Base-by-base conservation (phyloP, 495 filamentous ascomycete genomes). In the Xylaria curta region DNA sequence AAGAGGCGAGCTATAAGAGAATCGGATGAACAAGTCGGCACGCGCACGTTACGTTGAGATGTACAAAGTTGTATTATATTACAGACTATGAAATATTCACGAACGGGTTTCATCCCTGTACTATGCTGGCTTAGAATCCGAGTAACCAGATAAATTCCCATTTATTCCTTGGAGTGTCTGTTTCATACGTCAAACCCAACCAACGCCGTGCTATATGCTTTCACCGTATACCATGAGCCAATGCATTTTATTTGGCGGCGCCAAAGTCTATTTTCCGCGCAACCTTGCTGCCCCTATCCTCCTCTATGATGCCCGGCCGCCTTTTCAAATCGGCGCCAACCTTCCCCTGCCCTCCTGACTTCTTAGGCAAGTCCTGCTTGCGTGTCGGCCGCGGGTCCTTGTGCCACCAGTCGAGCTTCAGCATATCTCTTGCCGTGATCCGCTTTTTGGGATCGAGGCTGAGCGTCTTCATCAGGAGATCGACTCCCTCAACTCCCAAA, bases 181-280 rank as follows among this genome's bases (percentile, higher is more conserved):
- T 21, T 36, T n/a, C 28, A 5, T 24, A 54, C 33, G 62, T 17
- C n/a, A 54, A 68, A 73, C 59, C 51, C 46, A 38, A 68, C 62
- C 59, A 73, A 66, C 76, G 70, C 77, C 73, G 19, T 60, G 6
- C 66, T 59, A 38, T 44, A 40, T 51, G 56, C 51, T 33, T 60
- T 68, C 28, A 8, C 6, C n/a, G 13, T 9, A 54, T 26, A 47
- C 42, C 67, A 65, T 66, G 28, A 53, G 21, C 38, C 49, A 2
- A 65, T 60, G 21, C 47, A 40, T 69, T 70, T 82, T 83, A 89
- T 81, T 85, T 89, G 76, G 82, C 81, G 19, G 81, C 84, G 4
- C 88, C 87, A 85, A 98, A 99, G 81, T 98, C 92, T 75, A 99
- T 80, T 79, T 92, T 96, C 73, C 95, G 87, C 42, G 97, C 94